Evolutionary conservation across 352 stramenopile genomes (phyloP).

Genomic region (Pseudoperonospora humuli): DNA sequence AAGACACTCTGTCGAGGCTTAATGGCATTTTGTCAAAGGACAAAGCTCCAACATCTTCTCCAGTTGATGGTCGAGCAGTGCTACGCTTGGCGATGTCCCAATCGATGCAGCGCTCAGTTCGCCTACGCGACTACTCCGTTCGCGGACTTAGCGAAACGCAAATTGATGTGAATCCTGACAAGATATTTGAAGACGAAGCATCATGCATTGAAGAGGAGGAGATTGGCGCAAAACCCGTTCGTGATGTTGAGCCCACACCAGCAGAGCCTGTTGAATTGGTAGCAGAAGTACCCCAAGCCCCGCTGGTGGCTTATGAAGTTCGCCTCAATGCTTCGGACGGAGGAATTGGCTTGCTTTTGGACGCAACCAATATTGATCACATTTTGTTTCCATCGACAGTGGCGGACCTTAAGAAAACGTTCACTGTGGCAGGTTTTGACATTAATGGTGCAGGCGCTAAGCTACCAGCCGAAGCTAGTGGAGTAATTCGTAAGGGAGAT

Average conservation of each 20-base stretch:
- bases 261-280: not conserved
- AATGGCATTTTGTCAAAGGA: constrained; percentile 54
- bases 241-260: not conserved
- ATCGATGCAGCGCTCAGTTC: constrained; percentile 48
- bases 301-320: constrained; percentile 46
- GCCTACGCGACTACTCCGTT: constrained; percentile 53
- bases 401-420: constrained; percentile 13
- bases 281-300: constrained; percentile 6
- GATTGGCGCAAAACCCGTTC: not conserved
- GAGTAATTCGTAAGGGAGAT: constrained; percentile 52
- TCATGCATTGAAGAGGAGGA: constrained; percentile 8
- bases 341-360: constrained; percentile 57
- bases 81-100: constrained; percentile 44
- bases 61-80: constrained; percentile 22
- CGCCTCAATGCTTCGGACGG: constrained; percentile 56
- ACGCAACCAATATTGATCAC: constrained; percentile 14
- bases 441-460: constrained; percentile 52
- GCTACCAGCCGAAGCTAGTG: constrained; percentile 60
- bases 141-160: constrained; percentile 21
- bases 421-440: constrained; percentile 58
- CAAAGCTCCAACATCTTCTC: constrained; percentile 13
- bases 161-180: constrained; percentile 53
- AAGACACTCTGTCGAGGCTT: constrained; percentile 55
- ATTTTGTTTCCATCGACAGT: not conserved
- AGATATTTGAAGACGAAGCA: constrained; percentile 51